These are phyloP conservation scores for Sonneratia alba DNA, from an alignment of 345 rosid species.

Conservation along the genomic window DNA sequence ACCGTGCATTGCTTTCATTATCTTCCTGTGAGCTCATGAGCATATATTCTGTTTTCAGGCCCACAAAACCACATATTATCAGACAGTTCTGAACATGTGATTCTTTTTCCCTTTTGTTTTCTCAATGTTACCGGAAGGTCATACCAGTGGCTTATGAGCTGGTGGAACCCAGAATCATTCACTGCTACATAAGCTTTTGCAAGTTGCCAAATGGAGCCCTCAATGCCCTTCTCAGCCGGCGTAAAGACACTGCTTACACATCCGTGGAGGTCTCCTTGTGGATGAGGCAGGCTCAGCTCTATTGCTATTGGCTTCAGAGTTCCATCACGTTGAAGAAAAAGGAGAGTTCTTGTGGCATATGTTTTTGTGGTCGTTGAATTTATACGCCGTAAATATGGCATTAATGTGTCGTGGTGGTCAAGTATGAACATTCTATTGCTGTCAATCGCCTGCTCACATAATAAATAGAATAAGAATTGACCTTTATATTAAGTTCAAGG, in stretches of 20 bases:
- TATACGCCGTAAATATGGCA: slow-evolving; percentile 57
- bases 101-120: neutral
- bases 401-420: slow-evolving; percentile 65
- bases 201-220: slow-evolving; percentile 62
- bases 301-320: slow-evolving; percentile 68
- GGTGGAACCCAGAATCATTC: slow-evolving; percentile 75
- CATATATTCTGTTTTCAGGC: no score
- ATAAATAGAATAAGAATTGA: neutral
- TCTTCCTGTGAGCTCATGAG: no score
- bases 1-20: neutral
- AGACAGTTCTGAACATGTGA: neutral
- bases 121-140: neutral
- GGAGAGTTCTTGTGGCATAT: slow-evolving; percentile 58
- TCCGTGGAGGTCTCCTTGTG: slow-evolving; percentile 45
- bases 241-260: slow-evolving; percentile 50
- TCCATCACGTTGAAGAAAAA: slow-evolving; percentile 57
- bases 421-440: slow-evolving; percentile 52
- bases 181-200: slow-evolving; percentile 81
- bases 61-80: neutral
- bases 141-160: slow-evolving; percentile 86
- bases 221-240: slow-evolving; percentile 52
- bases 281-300: slow-evolving; percentile 64
- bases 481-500: neutral
- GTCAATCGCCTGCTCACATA: slow-evolving; percentile 38
- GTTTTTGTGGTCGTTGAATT: slow-evolving; percentile 49